Percentiles rank a stretch among this genome's conserved stretches.
These are phyloP conservation scores for Parathielavia hyrcaniae DNA, from an alignment of 495 filamentous ascomycete species.

Conservation along the genomic window DNA sequence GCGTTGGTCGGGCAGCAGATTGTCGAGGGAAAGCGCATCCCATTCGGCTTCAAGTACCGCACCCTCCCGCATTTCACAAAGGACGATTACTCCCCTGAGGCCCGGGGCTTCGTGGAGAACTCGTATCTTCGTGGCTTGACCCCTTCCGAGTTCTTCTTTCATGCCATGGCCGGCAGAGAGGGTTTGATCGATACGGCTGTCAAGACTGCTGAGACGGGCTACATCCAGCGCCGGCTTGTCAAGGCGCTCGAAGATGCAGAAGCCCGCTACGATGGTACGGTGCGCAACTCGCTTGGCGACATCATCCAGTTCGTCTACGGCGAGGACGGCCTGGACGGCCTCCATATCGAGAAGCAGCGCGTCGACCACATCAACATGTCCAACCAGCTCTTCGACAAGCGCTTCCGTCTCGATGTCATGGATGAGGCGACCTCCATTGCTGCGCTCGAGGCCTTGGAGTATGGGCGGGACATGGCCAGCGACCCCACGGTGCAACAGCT, in stretches of 20 bases:
- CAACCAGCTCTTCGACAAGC: slow-evolving; percentile 62
- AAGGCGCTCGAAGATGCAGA: slow-evolving; percentile 97
- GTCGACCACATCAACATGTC: slow-evolving; percentile 79
- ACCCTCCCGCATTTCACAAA: slow-evolving; percentile 97
- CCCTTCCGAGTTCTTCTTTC: slow-evolving; percentile 97
- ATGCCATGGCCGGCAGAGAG: slow-evolving; percentile 99
- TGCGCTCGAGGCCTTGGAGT: slow-evolving; percentile 69
- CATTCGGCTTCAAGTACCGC: slow-evolving; percentile 98
- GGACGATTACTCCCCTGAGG: slow-evolving; percentile 96
- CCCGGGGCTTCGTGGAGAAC: slow-evolving; percentile 97
- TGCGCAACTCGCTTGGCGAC: slow-evolving; percentile 93
- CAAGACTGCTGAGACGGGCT: slow-evolving; percentile 98
- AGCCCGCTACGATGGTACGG: slow-evolving; percentile 95
- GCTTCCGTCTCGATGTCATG: slow-evolving; percentile 94
- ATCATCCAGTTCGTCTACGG: slow-evolving; percentile 97
- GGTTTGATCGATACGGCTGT: slow-evolving; percentile 99
- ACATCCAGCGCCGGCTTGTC: slow-evolving; percentile 96
- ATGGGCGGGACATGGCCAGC: slow-evolving; percentile 78
- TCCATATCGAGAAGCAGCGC: slow-evolving; percentile 81
- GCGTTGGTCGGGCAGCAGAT: slow-evolving; percentile 95
- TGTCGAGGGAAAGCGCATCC: slow-evolving; percentile 97
- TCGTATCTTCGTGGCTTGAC: slow-evolving; percentile 96
- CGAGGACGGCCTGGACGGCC: slow-evolving; percentile 91
- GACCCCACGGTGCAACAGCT: slow-evolving; percentile 77
- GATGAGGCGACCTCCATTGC: slow-evolving; percentile 51